Percentiles rank a stretch among this genome's conserved stretches.
Evolutionary conservation across 768 basidiomycete genomes (phyloP).

Genomic region (Collybia sordida): DNA sequence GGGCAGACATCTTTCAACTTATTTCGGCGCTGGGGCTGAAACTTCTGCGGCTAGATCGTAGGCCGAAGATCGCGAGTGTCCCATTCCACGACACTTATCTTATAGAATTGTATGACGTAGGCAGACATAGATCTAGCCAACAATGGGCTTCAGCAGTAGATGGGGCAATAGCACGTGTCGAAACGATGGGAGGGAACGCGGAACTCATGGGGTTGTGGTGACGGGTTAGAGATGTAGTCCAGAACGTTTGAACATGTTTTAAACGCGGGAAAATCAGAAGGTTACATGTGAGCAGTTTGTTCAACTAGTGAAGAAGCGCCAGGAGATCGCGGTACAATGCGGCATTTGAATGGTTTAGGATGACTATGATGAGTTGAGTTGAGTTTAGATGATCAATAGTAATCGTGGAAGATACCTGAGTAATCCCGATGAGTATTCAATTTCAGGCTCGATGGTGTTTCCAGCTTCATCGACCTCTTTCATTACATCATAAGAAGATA

Average conservation of each 20-base stretch:
- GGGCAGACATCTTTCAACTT: conserved; percentile 23
- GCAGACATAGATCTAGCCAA: background rate
- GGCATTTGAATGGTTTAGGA: conserved; percentile 7
- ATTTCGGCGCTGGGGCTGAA: conserved; percentile 39
- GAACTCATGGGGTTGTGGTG: conserved; percentile 50
- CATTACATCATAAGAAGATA: conserved; percentile 1
- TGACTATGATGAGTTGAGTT: conserved; percentile 1
- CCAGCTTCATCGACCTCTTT: conserved; percentile 3
- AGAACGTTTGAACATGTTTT: background rate
- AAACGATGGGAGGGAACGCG: conserved; percentile 31
- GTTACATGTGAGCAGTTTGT: background rate
- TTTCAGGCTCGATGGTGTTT: background rate
- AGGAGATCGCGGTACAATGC: conserved; percentile 10
- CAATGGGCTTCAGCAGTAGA: conserved; percentile 35
- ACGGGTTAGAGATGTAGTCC: background rate
- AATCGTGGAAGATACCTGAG: background rate
- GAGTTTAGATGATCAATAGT: background rate
- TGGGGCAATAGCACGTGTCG: conserved; percentile 31
- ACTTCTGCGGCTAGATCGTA: conserved; percentile 59
- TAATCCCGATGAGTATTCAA: background rate
- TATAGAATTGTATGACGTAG: conserved; percentile 48
- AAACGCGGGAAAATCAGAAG: too few species aligned
- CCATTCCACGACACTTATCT: conserved; percentile 67
- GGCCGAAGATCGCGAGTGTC: conserved; percentile 45
- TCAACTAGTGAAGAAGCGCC: background rate